Evolutionary conservation across 176 grass and related monocot species (phyloP).

Genomic region (Ampelocalamus luodianensis): DNA sequence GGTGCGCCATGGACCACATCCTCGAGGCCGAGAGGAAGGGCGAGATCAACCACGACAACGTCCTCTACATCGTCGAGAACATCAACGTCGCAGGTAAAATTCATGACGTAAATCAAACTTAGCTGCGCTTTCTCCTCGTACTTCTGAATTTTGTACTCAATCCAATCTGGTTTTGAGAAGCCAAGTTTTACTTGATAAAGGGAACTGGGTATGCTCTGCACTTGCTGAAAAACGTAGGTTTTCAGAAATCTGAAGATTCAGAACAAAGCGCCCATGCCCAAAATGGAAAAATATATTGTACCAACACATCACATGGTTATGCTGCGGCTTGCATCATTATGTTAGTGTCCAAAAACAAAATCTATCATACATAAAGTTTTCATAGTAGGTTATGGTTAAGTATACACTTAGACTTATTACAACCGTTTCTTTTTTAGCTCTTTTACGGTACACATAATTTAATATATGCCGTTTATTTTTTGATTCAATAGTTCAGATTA

Average conservation of each 20-base stretch:
- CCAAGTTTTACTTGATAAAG: neutral
- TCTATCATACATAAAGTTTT: neutral
- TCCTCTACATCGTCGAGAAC: conserved; percentile 98
- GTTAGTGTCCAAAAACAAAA: neutral
- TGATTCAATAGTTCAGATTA: too few species aligned
- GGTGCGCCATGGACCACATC: conserved; percentile 55
- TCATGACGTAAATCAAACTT: neutral
- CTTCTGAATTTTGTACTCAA: neutral
- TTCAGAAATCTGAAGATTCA: neutral
- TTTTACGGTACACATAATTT: too few species aligned
- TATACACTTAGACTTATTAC: too few species aligned
- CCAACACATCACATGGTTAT: neutral
- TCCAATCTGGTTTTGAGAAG: neutral
- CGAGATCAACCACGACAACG: conserved; percentile 94
- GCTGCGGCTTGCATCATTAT: neutral
- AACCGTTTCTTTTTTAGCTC: too few species aligned
- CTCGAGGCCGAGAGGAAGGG: conserved; percentile 71
- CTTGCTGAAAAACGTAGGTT: neutral
- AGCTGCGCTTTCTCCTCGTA: too few species aligned
- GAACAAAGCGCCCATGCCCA: neutral
- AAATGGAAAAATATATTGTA: neutral
- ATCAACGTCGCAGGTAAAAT: conserved; percentile 87
- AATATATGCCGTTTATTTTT: too few species aligned
- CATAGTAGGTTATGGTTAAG: neutral
- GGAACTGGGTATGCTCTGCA: neutral